phyloP scores from a whole-genome alignment of 2,329 filamentous ascomycete species.

The Sarocladium kiliense region DNA sequence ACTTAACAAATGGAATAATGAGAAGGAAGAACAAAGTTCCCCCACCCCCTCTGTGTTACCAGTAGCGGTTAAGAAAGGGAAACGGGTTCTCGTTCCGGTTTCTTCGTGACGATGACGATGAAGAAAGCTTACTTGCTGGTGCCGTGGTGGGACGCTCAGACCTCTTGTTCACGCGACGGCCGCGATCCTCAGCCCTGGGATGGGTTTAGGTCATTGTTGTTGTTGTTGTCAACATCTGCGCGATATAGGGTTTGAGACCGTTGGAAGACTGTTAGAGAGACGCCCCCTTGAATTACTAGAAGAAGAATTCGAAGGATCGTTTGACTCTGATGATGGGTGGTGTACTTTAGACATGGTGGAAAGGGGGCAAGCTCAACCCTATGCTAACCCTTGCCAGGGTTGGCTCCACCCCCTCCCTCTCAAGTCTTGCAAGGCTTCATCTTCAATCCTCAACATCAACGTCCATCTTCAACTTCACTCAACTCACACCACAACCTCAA shows the following conservation, averaged over 20 bases:
- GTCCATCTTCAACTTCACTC: not conserved
- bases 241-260: not conserved
- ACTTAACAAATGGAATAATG: not conserved
- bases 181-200: constrained; percentile 4
- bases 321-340: no score
- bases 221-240: not conserved
- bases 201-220: no score
- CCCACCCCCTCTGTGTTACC: not conserved
- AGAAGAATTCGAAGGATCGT: no score
- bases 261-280: not conserved
- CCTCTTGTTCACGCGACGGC: constrained; percentile 2
- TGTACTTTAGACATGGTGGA: not conserved
- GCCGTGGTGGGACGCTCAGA: not conserved
- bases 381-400: not conserved
- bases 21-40: not conserved
- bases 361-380: not conserved
- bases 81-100: not conserved
- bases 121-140: not conserved
- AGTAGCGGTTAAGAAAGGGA: no score
- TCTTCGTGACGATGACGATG: not conserved
- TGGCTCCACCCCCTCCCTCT: not conserved
- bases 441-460: not conserved
- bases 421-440: not conserved
- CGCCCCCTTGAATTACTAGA: not conserved
- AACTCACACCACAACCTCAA: not conserved